Evolutionary conservation across 2,329 filamentous ascomycete genomes (phyloP), one percentile per base, ranked within the genome.

Genomic region (Conoideocrella luteorostrata): DNA sequence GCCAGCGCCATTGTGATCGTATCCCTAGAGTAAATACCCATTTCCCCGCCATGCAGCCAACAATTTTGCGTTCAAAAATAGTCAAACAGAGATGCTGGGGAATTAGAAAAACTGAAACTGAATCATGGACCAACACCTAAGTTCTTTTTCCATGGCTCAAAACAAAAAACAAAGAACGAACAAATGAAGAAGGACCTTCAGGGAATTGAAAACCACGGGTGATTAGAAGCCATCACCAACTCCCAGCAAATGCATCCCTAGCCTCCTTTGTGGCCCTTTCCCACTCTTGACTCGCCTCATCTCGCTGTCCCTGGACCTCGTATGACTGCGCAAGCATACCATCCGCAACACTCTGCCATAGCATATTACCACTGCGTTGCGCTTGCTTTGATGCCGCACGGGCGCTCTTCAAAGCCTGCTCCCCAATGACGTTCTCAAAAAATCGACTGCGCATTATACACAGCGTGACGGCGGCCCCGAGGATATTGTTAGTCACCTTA

Each of bases 361-460:
- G 64, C 13, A 80, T 69, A 56, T 87, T 86, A 18, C 83, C 82
- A 52, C 81, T 84, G 58, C 78, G 78, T 50, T 77, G 75, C 5
- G 84, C 83, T 66, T 86, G 82, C 33, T 75, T 75, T 20, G 76
- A 74, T 20, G 81, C 84, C 1, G 86, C 85, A 50, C 77, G 75
- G 4, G 84, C 83, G 56, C 84, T 86, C 65, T 89, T 89, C 47
- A 87, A 73, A 0, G 85, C 84, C 61, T 90, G 86, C 46, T 86
- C 84, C 39, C 88, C 88, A 4, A 94, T 80, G 12, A 90, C 84
- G 47, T 85, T 84, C 36, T 84, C 82, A 62, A 90, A 96, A 56
- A 95, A 85, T 41, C 82, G 78, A 56, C 77, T 81, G 41, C 86
- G 84, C 85, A 96, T 94, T 51, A 93, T 82, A 52, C 82, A 89